A percentile compares a stretch with the other conserved stretches of the same genome.
Evolutionary conservation across 345 rosid genomes (phyloP).

Genomic region (Brassica incana): DNA sequence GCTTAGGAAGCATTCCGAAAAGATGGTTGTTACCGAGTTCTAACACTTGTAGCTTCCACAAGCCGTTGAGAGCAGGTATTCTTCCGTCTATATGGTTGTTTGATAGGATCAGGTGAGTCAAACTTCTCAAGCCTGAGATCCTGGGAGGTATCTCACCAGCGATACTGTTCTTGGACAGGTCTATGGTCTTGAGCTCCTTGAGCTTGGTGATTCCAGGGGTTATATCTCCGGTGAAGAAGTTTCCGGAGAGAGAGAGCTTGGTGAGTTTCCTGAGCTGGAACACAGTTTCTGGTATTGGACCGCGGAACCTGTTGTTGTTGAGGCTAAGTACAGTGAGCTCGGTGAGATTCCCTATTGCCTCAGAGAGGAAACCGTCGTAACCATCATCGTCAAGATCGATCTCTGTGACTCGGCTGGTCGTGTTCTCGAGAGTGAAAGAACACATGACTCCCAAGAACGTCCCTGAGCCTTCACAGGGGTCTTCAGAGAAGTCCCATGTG

Average conservation of each 20-base stretch:
- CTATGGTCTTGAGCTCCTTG: conserved; percentile 41
- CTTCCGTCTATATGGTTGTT: conserved; percentile 48
- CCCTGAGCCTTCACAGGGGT: conserved; percentile 42
- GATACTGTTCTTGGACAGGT: conserved; percentile 52
- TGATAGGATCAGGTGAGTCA: conserved; percentile 42
- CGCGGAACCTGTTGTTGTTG: conserved; percentile 52
- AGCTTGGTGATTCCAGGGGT: conserved; percentile 35
- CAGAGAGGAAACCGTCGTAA: conserved; percentile 15
- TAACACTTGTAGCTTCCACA: conserved; percentile 53
- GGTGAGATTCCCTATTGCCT: neutral
- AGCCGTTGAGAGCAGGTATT: conserved; percentile 49
- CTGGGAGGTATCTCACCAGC: conserved; percentile 46
- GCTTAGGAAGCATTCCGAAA: conserved; percentile 45
- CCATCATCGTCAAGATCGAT: conserved; percentile 55
- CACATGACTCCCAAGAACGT: conserved; percentile 57
- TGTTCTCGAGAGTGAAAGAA: conserved; percentile 43
- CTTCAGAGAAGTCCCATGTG: conserved; percentile 53
- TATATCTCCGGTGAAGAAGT: conserved; percentile 55
- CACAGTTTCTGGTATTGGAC: conserved; percentile 54
- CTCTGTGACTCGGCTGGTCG: conserved; percentile 43
- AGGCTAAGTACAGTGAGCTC: conserved; percentile 35
- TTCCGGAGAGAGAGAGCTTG: conserved; percentile 40
- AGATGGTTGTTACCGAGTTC: conserved; percentile 52
- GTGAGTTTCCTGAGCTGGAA: conserved; percentile 48
- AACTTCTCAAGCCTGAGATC: conserved; percentile 45